Evolutionary conservation across 805 yeast species (phyloP).

Genomic region (Ogataea paraovalis): DNA sequence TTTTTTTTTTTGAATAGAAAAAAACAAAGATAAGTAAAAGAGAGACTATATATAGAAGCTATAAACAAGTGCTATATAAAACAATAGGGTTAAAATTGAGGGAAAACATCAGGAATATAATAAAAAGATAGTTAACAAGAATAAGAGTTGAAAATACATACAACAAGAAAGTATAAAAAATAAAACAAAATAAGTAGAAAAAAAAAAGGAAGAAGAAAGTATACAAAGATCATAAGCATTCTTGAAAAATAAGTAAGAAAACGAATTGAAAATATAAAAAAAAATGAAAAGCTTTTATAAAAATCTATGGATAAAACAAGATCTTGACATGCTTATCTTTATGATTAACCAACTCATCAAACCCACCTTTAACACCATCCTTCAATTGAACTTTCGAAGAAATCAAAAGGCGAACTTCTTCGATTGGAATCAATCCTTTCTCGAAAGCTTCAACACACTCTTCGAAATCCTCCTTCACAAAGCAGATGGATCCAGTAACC

Average conservation of each 20-base stretch:
- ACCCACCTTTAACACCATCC: constrained; percentile 40
- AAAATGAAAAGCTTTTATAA: neutral
- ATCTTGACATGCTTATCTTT: constrained; percentile 46
- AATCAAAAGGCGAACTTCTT: constrained; percentile 34
- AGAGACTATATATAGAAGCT: too few species aligned
- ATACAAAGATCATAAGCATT: too few species aligned
- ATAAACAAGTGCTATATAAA: too few species aligned
- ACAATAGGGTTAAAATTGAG: too few species aligned
- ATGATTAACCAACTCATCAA: constrained; percentile 37
- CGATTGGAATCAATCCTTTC: constrained; percentile 32
- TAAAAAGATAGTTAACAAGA: too few species aligned
- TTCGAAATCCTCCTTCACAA: constrained; percentile 39
- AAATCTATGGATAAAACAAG: constrained; percentile 33
- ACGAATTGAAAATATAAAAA: neutral
- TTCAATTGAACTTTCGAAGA: constrained; percentile 37
- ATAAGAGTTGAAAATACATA: too few species aligned
- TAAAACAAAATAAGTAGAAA: too few species aligned
- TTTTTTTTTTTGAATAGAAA: too few species aligned
- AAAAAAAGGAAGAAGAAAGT: too few species aligned
- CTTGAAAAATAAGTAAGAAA: neutral
- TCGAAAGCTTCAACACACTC: constrained; percentile 41
- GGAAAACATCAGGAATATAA: too few species aligned
- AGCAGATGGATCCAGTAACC: constrained; percentile 44
- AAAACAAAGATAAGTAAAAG: too few species aligned
- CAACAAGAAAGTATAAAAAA: too few species aligned